These are phyloP conservation scores for Agroathelia rolfsii DNA, from an alignment of 1,284 basidiomycete species.

Conservation along the genomic window DNA sequence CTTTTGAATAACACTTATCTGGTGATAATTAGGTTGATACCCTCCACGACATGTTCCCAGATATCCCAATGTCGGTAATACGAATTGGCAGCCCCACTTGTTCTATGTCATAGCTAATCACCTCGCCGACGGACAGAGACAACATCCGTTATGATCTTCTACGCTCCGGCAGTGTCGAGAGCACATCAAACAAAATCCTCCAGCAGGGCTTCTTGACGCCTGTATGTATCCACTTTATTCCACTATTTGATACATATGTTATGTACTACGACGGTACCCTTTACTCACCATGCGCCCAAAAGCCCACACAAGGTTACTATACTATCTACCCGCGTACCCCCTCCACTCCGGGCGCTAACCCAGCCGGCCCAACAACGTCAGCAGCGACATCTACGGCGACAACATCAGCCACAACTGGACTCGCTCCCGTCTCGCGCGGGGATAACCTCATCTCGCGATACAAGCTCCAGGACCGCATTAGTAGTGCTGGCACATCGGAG, in stretches of 20 bases:
- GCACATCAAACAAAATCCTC: constrained; percentile 69
- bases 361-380: constrained; percentile 12
- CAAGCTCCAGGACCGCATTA: constrained; percentile 42
- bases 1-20: constrained; percentile 1
- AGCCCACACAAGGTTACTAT: no score
- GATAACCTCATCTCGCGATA: constrained; percentile 58
- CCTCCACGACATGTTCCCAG: constrained; percentile 71
- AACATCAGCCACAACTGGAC: constrained; percentile 17
- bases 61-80: constrained; percentile 64
- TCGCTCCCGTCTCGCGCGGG: constrained; percentile 23
- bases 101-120: no score
- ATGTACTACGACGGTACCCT: constrained; percentile 67
- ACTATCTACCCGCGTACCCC: constrained; percentile 14
- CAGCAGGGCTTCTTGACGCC: constrained; percentile 68
- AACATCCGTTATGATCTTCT: constrained; percentile 75
- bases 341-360: constrained; percentile 13
- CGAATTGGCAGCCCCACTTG: no score
- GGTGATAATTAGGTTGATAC: constrained; percentile 62
- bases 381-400: constrained; percentile 16
- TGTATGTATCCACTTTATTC: no score
- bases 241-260: constrained; percentile 38
- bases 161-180: constrained; percentile 64
- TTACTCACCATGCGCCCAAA: constrained; percentile 54
- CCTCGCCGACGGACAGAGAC: constrained; percentile 53
- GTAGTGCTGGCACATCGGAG: no score